Evolutionary conservation across 495 filamentous ascomycete species (phyloP).

Genomic region (Margaritispora aquatica): DNA sequence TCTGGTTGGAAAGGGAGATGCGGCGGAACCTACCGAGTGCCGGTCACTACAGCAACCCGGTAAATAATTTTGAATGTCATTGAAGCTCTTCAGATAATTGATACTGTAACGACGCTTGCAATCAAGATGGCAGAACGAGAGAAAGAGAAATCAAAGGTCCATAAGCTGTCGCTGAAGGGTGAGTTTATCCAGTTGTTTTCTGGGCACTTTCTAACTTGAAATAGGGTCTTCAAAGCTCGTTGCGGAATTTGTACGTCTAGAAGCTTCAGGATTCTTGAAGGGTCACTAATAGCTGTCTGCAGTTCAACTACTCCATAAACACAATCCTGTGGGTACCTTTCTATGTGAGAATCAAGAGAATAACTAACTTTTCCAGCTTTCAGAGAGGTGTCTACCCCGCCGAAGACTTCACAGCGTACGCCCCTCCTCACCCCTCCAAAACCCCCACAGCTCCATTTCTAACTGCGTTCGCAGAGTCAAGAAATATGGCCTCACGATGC

Average conservation of each 20-base stretch:
- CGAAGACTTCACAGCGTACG: conserved; percentile 91
- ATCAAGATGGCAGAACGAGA: conserved; percentile 28
- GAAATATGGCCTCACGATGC: conserved; percentile 99
- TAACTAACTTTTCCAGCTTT: conserved; percentile 48
- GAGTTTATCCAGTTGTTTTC: background rate
- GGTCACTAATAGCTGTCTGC: conserved; percentile 6
- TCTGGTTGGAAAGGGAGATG: conserved; percentile 5
- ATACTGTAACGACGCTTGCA: background rate
- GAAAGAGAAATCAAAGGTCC: conserved; percentile 86
- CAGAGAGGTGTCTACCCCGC: conserved; percentile 96
- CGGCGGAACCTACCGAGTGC: conserved; percentile 11
- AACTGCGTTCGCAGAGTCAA: conserved; percentile 46
- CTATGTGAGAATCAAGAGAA: background rate
- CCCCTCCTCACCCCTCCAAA: conserved; percentile 14
- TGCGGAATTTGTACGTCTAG: conserved; percentile 65
- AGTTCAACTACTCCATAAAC: conserved; percentile 93
- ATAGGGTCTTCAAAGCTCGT: conserved; percentile 71
- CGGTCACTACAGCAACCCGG: conserved; percentile 11
- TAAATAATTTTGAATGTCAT: background rate
- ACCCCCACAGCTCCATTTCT: background rate
- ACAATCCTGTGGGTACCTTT: conserved; percentile 62
- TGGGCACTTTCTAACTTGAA: background rate
- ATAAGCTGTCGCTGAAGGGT: conserved; percentile 92
- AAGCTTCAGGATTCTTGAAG: background rate
- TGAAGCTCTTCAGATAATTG: background rate